Base-by-base conservation (phyloP, 345 rosid genomes). In the Geranium brycei region DNA sequence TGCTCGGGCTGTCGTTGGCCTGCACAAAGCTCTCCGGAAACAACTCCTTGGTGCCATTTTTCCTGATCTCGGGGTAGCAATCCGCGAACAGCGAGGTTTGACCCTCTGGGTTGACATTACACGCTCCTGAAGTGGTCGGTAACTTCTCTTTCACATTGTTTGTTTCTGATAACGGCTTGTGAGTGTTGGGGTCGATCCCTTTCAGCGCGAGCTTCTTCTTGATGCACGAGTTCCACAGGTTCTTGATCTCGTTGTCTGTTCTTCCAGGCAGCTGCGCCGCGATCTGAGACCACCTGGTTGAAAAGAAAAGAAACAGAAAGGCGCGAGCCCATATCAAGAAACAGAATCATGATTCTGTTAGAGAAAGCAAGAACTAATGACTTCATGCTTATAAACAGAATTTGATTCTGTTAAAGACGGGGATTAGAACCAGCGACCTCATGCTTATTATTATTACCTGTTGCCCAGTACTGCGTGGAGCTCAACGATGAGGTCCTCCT, bases 211-310 rank as follows among this genome's bases (percentile, higher is more conserved):
- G 70, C 67, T 67, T 67, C 75, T 72, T 72, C 71, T 67, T 67
- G 64, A 72, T 62, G 68, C 71, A 67, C 58, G 75, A 72, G 68
- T 72, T 72, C 75, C 75, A 67, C 59, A 72, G 63, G 66, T 72
- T 72, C 63, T 72, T 72, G 4, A 72, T 72, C 62, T 72, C 75
- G 31, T 72, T 72, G 31, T 72, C 75, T 13, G 75, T 72, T 67
- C 75, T 66, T 62, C 75, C 75, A 1, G 75, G 71, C 1, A 72
- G 60, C 17, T 4, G 71, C n/a, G 64, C 17, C 11, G 75, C 75
- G 30, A 72, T 72, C 30, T 67, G 75, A 63, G 71, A 67, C 71
- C 71, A 72, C 61, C 75, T 67, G 64, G 38, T 7, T 5, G 17
- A 65, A 35, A 28, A 3, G 10, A 19, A n/a, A n/a, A n/a, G n/a